Conservation (phyloP, 129 eudicot species). For the Helianthus annuus region DNA sequence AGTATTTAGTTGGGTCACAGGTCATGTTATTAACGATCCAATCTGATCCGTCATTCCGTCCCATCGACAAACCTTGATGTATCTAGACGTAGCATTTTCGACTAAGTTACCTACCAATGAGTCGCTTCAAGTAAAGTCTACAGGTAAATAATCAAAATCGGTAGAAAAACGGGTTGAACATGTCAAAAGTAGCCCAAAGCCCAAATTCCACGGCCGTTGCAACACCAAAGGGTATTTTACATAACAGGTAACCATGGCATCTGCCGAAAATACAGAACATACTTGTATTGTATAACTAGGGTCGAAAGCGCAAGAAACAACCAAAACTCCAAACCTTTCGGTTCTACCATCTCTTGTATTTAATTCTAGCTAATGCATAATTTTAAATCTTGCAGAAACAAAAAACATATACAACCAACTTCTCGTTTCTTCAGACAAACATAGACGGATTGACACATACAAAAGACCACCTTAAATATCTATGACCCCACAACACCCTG, state of each 20-base stretch:
- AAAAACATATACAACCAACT: constrained; percentile 35
- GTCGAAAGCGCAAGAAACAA: constrained; percentile 20
- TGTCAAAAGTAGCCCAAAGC: background rate
- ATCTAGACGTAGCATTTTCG: background rate
- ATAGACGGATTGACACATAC: constrained; percentile 21
- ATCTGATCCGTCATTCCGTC: no score
- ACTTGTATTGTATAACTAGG: constrained; percentile 17
- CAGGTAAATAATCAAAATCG: background rate
- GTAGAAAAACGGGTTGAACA: background rate
- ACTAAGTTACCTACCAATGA: background rate
- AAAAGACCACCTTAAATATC: constrained; percentile 17
- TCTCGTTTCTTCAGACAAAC: constrained; percentile 12
- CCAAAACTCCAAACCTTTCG: constrained; percentile 35
- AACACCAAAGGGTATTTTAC: constrained; percentile 23
- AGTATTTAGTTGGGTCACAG: no score
- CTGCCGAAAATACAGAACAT: constrained; percentile 19
- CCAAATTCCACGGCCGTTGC: background rate
- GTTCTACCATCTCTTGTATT: constrained; percentile 29
- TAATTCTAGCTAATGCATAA: constrained; percentile 33
- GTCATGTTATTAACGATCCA: no score
- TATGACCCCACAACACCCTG: constrained; percentile 53
- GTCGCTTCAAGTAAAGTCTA: background rate
- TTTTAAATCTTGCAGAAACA: constrained; percentile 23
- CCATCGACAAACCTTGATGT: no score
- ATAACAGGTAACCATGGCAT: constrained; percentile 28